Base-by-base conservation (phyloP, 805 yeast species). In the Teunomyces cretensis region DNA sequence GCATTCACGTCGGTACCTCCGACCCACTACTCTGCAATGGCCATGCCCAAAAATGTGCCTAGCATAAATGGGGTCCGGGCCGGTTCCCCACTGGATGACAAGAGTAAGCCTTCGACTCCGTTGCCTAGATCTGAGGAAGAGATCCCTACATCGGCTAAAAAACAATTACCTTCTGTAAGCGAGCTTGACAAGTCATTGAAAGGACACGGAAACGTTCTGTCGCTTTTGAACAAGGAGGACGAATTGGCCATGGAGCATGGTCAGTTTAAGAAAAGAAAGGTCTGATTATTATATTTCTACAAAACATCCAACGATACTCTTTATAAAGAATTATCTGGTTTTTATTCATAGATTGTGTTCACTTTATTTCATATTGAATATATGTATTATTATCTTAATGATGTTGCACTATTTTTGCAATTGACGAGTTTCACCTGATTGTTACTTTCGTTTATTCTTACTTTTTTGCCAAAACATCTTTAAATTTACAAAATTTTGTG, bases 181-280 rank as follows among this genome's bases (percentile, higher is more conserved):
- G 74, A 69, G 47, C 55, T 69, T 32, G 68, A 66, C 45, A 64
- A 62, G 41, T 57, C 66, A 22, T 56, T 68, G 30, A 57, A 62
- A 24, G 44, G 32, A 9, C 46, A 36, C 12, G 42, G 38, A 9
- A 35, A 24, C 12, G 38, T 35, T 6, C 38, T 35, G 38, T 22
- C 26, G 16, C 38, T 35, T 11, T 35, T 35, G 16, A 19, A 35
- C 28, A 19, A 17, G 38, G 38, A 35, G 12, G 22, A 15, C 14
- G 35, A 32, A 15, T 14, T 14, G n/a, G 35, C 35, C 19, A 24
- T 36, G 3, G 52, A 32, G 17, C 51, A 35, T 22, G 31, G 16
- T 3, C 45, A 35, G 33, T 41, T 30, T 14, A 41, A 50, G 39
- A 46, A 48, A 45, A 30, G 52, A 39, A 49, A 45, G 38, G 38